A percentile compares a stretch with the other conserved stretches of the same genome.
These are phyloP conservation scores for Porpolomopsis calyptriformis DNA, from an alignment of 768 basidiomycete species.

Conservation along the genomic window DNA sequence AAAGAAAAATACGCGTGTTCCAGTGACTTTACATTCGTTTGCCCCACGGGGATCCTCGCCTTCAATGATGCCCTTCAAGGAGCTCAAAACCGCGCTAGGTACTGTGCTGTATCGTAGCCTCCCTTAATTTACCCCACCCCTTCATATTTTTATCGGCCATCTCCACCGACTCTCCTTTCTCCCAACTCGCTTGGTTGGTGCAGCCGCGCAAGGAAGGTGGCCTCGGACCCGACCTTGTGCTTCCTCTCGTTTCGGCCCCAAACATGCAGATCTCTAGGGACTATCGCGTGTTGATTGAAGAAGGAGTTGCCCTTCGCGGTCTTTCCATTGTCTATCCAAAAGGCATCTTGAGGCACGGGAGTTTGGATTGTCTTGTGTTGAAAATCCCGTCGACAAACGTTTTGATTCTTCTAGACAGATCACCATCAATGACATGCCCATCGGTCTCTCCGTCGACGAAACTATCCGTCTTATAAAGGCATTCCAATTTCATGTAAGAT, in stretches of 20 bases:
- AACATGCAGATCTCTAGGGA: constrained; percentile 72
- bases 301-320: constrained; percentile 80
- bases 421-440: constrained; percentile 86
- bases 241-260: constrained; percentile 74
- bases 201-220: constrained; percentile 80
- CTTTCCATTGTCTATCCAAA: constrained; percentile 82
- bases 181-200: constrained; percentile 80
- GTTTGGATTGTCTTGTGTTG: not conserved
- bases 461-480: constrained; percentile 85
- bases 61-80: constrained; percentile 86
- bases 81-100: constrained; percentile 71
- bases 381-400: not conserved
- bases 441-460: constrained; percentile 93
- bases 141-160: constrained; percentile 32
- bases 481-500: constrained; percentile 77
- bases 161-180: constrained; percentile 85
- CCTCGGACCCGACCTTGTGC: constrained; percentile 77
- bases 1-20: constrained; percentile 7
- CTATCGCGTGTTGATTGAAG: constrained; percentile 81
- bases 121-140: not conserved
- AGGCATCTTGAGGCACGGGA: constrained; percentile 51
- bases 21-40: constrained; percentile 87
- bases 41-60: constrained; percentile 92
- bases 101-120: constrained; percentile 13
- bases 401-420: constrained; percentile 47